Base-by-base conservation (phyloP, 2,329 filamentous ascomycete species). In the Trichoderma brevicompactum region DNA sequence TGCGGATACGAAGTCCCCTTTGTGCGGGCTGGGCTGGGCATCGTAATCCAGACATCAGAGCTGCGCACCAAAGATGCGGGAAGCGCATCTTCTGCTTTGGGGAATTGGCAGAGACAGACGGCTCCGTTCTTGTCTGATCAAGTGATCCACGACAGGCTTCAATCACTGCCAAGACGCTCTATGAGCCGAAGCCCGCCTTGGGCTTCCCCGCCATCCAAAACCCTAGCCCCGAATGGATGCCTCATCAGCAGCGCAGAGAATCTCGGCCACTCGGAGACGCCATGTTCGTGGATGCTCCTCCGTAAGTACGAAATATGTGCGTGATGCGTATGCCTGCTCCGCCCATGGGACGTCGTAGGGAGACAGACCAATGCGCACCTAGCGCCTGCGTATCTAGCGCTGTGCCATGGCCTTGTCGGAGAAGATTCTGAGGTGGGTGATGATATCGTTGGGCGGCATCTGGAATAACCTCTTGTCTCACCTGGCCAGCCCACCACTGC, bases 161-260 rank as follows among this genome's bases (percentile, higher is more conserved):
- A 28, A 28, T 28, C 23, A 19, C 49, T 46, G 59, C 59, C 59
- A 63, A 63, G 59, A 63, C 49, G 28, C 50, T 60, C 59, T 63
- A 63, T 63, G 59, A 46, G 59, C 59, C 59, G 59, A 63, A 54
- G 19, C 40, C 49, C 59, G 49, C 40, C 59, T 52, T 63, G 59
- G 59, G 49, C 40, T 54, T 63, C 59, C 59, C 59, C 59, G 59
- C 59, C 59, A 54, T 63, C 46, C 23, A 61, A 63, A 52, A 41
- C 40, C 28, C 49, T 63, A 63, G 59, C 59, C 38, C 49, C 48
- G 59, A 54, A 54, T 13, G 56, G 48, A 61, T 43, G 59, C 49
- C 17, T 54, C 40, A 43, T 63, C 48, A 44, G 48, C 56, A 36
- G 53, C 53, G 52, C 17, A 38, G 50, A 56, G 40, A 43, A 46